A percentile compares a stretch with the other conserved stretches of the same genome.
Conservation (phyloP, 176 grass and related monocot species). For the Musa itinerans region DNA sequence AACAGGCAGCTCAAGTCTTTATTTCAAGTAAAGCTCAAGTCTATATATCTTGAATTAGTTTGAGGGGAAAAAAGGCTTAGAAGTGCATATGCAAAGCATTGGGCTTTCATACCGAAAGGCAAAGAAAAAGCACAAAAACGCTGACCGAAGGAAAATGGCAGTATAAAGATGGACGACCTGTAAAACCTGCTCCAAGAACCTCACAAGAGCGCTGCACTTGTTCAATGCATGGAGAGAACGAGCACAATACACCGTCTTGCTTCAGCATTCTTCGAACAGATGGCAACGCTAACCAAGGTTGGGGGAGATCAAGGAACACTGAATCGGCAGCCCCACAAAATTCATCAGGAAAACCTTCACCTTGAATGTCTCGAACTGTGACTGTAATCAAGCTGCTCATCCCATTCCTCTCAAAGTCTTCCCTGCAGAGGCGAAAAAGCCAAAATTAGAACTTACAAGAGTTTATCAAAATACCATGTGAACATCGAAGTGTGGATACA, state of each 20-base stretch:
- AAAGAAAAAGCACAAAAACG: not conserved
- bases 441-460: not conserved
- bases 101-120: not conserved
- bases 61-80: too few species aligned
- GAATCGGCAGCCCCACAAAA: slow-evolving; percentile 47
- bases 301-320: slow-evolving; percentile 80
- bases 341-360: slow-evolving; percentile 67
- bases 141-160: not conserved
- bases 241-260: slow-evolving; percentile 67
- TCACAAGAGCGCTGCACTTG: slow-evolving; percentile 80
- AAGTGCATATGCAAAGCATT: too few species aligned
- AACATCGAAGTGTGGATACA: not conserved
- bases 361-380: slow-evolving; percentile 69
- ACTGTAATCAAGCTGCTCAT: slow-evolving; percentile 65
- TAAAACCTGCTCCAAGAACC: slow-evolving; percentile 50
- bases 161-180: slow-evolving; percentile 35
- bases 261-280: slow-evolving; percentile 51
- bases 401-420: slow-evolving; percentile 80
- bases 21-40: too few species aligned
- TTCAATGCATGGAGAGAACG: slow-evolving; percentile 97
- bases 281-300: slow-evolving; percentile 78
- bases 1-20: too few species aligned
- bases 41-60: too few species aligned
- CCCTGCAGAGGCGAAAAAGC: slow-evolving; percentile 27
- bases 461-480: not conserved